Percentiles rank a stretch among this genome's conserved stretches.
These are phyloP conservation scores for Sclerospora graminicola DNA, from an alignment of 352 stramenopile genomes.

Conservation along the genomic window DNA sequence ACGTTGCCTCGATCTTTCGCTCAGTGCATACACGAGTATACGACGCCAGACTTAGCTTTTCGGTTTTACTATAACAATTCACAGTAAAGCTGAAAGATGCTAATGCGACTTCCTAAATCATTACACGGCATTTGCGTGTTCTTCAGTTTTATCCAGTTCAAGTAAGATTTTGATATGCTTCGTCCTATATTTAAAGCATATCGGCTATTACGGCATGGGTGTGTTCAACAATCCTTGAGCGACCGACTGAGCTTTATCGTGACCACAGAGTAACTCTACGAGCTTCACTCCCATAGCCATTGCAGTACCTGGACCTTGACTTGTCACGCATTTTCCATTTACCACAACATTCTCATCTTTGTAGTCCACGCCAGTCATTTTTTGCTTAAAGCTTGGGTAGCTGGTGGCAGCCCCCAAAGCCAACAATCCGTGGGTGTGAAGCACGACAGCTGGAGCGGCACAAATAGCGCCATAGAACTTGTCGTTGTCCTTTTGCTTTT, in stretches of 20 bases:
- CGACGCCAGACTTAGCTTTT: too few relatives aligned
- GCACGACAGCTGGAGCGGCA: conserved; percentile 55
- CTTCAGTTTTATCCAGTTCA: too few relatives aligned
- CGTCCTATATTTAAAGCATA: neutral
- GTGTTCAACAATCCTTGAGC: conserved; percentile 47
- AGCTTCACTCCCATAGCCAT: conserved; percentile 82
- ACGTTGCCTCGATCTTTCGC: too few relatives aligned
- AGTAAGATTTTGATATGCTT: too few relatives aligned
- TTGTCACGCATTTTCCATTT: conserved; percentile 66
- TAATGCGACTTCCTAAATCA: too few relatives aligned
- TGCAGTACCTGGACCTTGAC: conserved; percentile 59
- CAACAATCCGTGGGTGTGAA: conserved; percentile 55
- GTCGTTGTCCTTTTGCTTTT: conserved; percentile 44
- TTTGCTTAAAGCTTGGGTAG: conserved; percentile 60
- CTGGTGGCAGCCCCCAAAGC: conserved; percentile 33
- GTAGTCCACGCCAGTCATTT: conserved; percentile 43
- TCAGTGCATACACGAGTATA: too few relatives aligned
- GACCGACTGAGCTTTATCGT: conserved; percentile 50
- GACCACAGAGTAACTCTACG: conserved; percentile 56
- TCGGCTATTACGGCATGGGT: conserved; percentile 11
- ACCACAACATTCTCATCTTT: conserved; percentile 52
- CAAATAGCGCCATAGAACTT: conserved; percentile 77
- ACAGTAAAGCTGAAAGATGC: too few relatives aligned
- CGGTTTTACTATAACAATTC: too few relatives aligned
- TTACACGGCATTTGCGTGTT: too few relatives aligned